Evolutionary conservation across 2,329 filamentous ascomycete species (phyloP).

Genomic region (Alternaria gaisen): DNA sequence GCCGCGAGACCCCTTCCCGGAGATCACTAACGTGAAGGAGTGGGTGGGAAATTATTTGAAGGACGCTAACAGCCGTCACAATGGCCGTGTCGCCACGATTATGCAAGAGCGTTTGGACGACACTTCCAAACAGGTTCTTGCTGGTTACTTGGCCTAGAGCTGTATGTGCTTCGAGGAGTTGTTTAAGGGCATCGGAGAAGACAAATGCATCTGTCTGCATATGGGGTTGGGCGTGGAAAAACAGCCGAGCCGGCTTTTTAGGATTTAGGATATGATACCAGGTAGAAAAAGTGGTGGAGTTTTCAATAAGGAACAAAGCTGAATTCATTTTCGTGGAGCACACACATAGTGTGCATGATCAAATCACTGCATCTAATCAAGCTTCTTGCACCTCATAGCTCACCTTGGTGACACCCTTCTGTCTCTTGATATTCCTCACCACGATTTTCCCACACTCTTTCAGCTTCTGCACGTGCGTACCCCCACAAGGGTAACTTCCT

Average conservation of each 20-base stretch:
- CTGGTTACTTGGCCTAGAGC: conserved; percentile 35
- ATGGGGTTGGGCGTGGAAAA: neutral
- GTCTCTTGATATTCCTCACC: conserved; percentile 72
- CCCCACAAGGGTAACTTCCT: conserved; percentile 77
- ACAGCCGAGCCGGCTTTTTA: neutral
- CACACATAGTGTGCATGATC: conserved; percentile 5
- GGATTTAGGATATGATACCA: conserved; percentile 29
- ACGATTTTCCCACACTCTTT: conserved; percentile 66
- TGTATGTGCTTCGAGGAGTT: neutral
- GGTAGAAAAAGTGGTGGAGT: conserved; percentile 17
- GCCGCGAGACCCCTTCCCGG: conserved; percentile 81
- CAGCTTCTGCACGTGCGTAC: conserved; percentile 73
- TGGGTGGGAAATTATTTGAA: conserved; percentile 88
- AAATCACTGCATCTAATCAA: neutral
- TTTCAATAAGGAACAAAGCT: conserved; percentile 1
- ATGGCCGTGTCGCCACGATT: conserved; percentile 74
- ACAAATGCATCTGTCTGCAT: neutral
- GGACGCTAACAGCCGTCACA: conserved; percentile 76
- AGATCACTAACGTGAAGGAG: conserved; percentile 77
- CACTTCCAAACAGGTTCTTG: conserved; percentile 53
- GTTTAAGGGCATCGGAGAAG: neutral
- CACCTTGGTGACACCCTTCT: conserved; percentile 70
- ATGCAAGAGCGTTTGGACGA: conserved; percentile 72
- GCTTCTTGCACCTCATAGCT: conserved; percentile 52
- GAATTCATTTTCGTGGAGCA: conserved; percentile 1